Percentiles rank a stretch among this genome's conserved stretches.
Evolutionary conservation across 2,329 filamentous ascomycete genomes (phyloP).

Genomic region (Fusarium kyushuense): DNA sequence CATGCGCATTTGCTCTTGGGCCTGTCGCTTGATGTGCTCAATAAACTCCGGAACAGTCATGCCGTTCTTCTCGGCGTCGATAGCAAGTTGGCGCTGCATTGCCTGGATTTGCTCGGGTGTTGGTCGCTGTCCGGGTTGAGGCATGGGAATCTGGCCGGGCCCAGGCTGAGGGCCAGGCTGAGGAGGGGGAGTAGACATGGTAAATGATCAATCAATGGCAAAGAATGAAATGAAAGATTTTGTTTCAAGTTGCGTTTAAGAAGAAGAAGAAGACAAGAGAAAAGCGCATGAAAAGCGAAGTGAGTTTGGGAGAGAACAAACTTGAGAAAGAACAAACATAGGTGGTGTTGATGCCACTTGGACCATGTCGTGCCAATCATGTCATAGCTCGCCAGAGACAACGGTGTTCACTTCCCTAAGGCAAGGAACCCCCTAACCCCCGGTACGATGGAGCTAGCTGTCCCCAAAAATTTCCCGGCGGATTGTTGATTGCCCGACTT

Average conservation of each 20-base stretch:
- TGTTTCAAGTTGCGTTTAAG: constrained; percentile 25
- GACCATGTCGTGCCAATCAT: constrained; percentile 45
- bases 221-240: constrained; percentile 30
- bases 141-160: constrained; percentile 51
- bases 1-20: constrained; percentile 63
- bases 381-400: constrained; percentile 47
- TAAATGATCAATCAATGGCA: constrained; percentile 15
- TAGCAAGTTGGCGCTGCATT: constrained; percentile 85
- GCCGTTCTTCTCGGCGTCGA: constrained; percentile 85
- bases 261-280: constrained; percentile 10
- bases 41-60: constrained; percentile 89
- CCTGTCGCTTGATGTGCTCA: constrained; percentile 72
- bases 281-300: constrained; percentile 30
- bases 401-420: constrained; percentile 54
- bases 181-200: constrained; percentile 50
- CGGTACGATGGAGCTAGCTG: neutral
- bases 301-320: neutral
- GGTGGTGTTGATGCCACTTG: constrained; percentile 39
- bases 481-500: constrained; percentile 50
- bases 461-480: constrained; percentile 39
- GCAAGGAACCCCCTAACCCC: constrained; percentile 3
- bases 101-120: constrained; percentile 85
- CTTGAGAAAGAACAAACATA: constrained; percentile 33
- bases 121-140: constrained; percentile 63
- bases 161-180: constrained; percentile 47